Conservation (phyloP, 305 asterid species). For the Euphrasia arctica region DNA sequence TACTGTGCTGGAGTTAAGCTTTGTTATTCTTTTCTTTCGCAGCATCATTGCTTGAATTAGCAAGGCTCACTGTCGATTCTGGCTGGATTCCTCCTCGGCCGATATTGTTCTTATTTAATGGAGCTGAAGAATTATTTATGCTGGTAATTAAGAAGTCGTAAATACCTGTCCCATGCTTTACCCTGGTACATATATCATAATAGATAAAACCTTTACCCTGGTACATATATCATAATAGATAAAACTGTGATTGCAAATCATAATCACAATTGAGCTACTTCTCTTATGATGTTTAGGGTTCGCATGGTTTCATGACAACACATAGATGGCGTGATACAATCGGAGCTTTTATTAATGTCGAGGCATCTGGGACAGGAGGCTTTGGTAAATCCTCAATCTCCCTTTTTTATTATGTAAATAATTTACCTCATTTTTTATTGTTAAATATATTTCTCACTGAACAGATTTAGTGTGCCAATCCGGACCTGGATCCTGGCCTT, state of each 20-base stretch:
- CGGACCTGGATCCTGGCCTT: constrained; percentile 99
- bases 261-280: constrained; percentile 20
- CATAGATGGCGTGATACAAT: constrained; percentile 88
- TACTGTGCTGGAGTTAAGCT: constrained; percentile 25
- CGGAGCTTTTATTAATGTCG: constrained; percentile 84
- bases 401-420: constrained; percentile 6
- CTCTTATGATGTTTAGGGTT: constrained; percentile 63
- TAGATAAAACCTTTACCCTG: no score
- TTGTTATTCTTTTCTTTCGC: constrained; percentile 34
- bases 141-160: constrained; percentile 45
- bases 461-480: constrained; percentile 97
- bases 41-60: constrained; percentile 95
- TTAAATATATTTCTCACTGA: constrained; percentile 30
- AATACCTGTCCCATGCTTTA: no score
- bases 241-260: constrained; percentile 17
- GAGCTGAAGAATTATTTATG: constrained; percentile 97
- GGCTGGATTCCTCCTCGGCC: constrained; percentile 94
- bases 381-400: constrained; percentile 47
- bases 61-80: constrained; percentile 81
- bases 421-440: constrained; percentile 17
- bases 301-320: constrained; percentile 97
- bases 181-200: no score
- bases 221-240: background rate
- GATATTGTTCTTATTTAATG: constrained; percentile 88
- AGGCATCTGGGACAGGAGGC: constrained; percentile 99